Evolutionary conservation across 1,284 basidiomycete species (phyloP).

Genomic region (Naganishia sp.): DNA sequence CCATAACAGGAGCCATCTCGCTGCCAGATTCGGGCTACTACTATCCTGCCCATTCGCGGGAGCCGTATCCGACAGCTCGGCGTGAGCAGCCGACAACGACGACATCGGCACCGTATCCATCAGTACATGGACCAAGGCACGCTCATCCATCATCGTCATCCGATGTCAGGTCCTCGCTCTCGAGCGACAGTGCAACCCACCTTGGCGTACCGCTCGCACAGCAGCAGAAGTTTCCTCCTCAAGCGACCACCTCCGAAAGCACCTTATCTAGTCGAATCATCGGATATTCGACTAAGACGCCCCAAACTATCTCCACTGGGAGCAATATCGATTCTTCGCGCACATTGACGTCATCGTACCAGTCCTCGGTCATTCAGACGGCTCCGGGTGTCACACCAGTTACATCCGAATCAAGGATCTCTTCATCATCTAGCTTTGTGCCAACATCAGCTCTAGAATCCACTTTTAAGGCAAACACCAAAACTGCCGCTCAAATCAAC

Average conservation of each 20-base stretch:
- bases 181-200: conserved; percentile 7
- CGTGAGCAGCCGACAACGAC: neutral
- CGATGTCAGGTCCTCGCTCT: conserved; percentile 3
- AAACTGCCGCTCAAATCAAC: neutral
- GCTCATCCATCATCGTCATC: neutral
- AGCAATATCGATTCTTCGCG: neutral
- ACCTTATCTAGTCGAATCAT: neutral
- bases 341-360: neutral
- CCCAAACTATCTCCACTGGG: neutral
- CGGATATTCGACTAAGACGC: neutral
- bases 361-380: conserved; percentile 8
- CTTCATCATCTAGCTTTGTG: neutral
- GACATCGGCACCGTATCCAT: neutral
- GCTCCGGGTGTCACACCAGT: conserved; percentile 8
- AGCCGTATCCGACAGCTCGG: neutral
- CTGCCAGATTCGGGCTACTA: conserved; percentile 13
- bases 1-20: conserved; percentile 12
- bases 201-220: conserved; percentile 4
- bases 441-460: conserved; percentile 3
- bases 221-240: neutral
- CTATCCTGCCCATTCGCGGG: conserved; percentile 10
- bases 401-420: conserved; percentile 8
- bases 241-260: neutral
- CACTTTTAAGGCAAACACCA: neutral
- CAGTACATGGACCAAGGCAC: neutral